Conservation (phyloP, 345 rosid species). For the Litchi chinensis region DNA sequence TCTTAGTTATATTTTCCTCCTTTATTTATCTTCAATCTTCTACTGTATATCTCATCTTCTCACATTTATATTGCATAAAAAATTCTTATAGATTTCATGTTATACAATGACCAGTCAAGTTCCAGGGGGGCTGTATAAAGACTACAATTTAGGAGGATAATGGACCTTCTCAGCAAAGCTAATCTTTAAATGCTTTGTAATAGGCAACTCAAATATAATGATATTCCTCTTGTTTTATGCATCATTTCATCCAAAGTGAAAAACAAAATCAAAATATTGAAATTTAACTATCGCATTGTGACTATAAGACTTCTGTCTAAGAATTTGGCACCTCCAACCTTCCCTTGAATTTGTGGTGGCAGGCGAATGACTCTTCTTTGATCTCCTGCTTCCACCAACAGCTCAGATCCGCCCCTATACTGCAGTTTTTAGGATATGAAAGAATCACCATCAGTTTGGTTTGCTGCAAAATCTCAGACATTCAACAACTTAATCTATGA, state of each 20-base stretch:
- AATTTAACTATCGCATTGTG: slow-evolving; percentile 52
- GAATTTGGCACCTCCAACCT: slow-evolving; percentile 85
- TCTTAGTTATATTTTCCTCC: background rate
- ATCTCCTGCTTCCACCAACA: slow-evolving; percentile 90
- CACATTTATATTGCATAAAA: slow-evolving; percentile 8
- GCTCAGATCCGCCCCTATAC: slow-evolving; percentile 89
- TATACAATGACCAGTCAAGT: slow-evolving; percentile 18
- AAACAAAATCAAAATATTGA: background rate
- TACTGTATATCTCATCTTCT: slow-evolving; percentile 30
- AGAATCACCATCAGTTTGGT: slow-evolving; percentile 7
- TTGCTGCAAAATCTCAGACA: background rate
- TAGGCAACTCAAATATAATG: background rate
- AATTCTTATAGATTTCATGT: slow-evolving; percentile 11
- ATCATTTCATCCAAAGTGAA: background rate
- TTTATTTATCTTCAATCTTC: slow-evolving; percentile 12
- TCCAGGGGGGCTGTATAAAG: background rate
- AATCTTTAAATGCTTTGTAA: background rate
- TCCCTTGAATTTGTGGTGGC: slow-evolving; percentile 79
- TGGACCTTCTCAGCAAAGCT: background rate
- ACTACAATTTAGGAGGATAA: background rate
- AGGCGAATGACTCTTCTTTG: slow-evolving; percentile 74
- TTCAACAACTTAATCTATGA: too few species aligned
- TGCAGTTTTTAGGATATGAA: slow-evolving; percentile 43
- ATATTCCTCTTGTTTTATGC: background rate
- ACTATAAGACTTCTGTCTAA: slow-evolving; percentile 64